Evolutionary conservation across 352 stramenopile species (phyloP), one percentile per base, ranked within the genome.

Genomic region (Elongisporangium senticosum): DNA sequence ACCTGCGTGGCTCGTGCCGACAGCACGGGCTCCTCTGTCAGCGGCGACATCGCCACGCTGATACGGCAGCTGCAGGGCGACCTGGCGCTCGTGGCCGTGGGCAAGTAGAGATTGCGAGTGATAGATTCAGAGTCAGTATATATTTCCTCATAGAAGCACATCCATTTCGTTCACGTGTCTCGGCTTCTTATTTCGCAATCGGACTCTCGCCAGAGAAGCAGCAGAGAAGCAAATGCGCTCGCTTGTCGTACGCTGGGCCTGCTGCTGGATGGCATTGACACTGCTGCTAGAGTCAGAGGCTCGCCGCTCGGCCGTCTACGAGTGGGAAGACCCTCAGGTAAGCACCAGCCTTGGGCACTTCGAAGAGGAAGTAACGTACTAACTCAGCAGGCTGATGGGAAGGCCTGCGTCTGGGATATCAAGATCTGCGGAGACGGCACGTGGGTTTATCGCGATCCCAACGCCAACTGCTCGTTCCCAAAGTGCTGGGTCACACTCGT

Each of bases 391-490:
- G 6, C n/a, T 13, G n/a, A 48, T 51, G 33, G 0, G 1, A 23
- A 90, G 80, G 65, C 67, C 11, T 90, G 80, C 56, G 47, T 71
- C 51, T 88, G 76, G 80, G 77, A 87, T 56, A 59, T 88, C 52
- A 77, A 75, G 51, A 69, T 90, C 37, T 90, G 80, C 22, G 62
- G 53, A 24, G 77, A 90, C 59, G 77, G 77, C 52, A 87, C 77
- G 55, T 90, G 80, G 80, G 75, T 87, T 15, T 85, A 88, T 43
- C 68, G 77, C 2, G 55, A 72, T 39, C 63, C 64, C 7, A 69
- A 83, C 33, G 61, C 58, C 14, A 59, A 72, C 22, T 90, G 79
- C 57, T 58, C 63, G 14, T 90, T 87, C 28, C 66, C 74, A 21
- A 65, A 76, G 14, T 89, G 79, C 58, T 71, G 75, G 65, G 64